phyloP scores from a whole-genome alignment of 2,329 filamentous ascomycete genomes.

The Leptosphaerulina australis region DNA sequence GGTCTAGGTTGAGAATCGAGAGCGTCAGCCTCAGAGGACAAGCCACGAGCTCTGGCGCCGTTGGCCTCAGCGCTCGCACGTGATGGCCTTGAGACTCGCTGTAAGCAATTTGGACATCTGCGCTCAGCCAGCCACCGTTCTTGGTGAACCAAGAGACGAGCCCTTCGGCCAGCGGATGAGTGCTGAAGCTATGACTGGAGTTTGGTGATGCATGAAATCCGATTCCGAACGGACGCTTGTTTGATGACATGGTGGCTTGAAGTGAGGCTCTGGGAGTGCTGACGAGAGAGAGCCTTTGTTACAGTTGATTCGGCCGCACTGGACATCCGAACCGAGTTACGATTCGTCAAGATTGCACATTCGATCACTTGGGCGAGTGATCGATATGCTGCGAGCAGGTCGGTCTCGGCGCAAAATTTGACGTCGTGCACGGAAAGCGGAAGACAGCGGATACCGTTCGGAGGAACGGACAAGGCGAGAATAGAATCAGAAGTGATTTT shows the following conservation, averaged over 20 bases:
- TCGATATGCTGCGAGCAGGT: constrained; percentile 5
- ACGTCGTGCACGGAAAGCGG: constrained; percentile 19
- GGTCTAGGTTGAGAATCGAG: constrained; percentile 45
- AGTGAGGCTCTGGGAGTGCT: constrained; percentile 16
- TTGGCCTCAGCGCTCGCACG: constrained; percentile 33
- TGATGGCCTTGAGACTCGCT: constrained; percentile 39
- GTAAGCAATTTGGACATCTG: constrained; percentile 38
- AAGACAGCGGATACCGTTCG: constrained; percentile 16
- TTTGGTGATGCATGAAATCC: constrained; percentile 5
- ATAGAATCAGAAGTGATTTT: constrained; percentile 16
- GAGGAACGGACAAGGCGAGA: constrained; percentile 11
- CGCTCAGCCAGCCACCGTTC: constrained; percentile 41
- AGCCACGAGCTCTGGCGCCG: constrained; percentile 33
- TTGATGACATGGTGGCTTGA: constrained; percentile 17
- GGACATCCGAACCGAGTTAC: constrained; percentile 4
- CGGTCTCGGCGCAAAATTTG: constrained; percentile 25
- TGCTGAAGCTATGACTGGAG: constrained; percentile 9
- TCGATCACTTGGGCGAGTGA: constrained; percentile 7
- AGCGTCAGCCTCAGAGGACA: constrained; percentile 45
- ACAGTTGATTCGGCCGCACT: constrained; percentile 14
- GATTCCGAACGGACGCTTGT: constrained; percentile 7
- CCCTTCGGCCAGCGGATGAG: constrained; percentile 24
- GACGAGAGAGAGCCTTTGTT: constrained; percentile 20
- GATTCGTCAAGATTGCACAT: constrained; percentile 6
- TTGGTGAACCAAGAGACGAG: constrained; percentile 41